Evolutionary conservation across 164 flowering plant species (phyloP), one percentile per base, ranked within the genome.

Genomic region (Saururus chinensis): DNA sequence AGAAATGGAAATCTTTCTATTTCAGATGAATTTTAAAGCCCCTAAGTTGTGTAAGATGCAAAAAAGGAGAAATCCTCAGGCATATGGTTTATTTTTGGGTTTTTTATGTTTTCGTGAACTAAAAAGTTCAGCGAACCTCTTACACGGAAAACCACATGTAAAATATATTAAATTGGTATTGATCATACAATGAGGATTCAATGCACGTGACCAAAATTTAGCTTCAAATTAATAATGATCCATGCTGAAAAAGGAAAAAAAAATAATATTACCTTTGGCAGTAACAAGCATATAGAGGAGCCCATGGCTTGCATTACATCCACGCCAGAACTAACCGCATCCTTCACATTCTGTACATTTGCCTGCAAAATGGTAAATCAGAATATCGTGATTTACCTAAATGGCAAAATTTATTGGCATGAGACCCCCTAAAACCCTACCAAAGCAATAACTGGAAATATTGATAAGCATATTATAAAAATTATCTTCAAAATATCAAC

Each of bases 301-400:
- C 84, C 92, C 81, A 82, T 87, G 53, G 84, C 80, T 73, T 86
- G 97, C 89, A 89, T 85, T 61, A 85, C 85, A 70, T 86, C 92
- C 68, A 82, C 80, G 41, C 95, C 95, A 57, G 95, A 83, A 77
- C 78, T 75, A 48, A 89, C 62, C 61, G 89, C 90, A 61, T 69
- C 62, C 75, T 84, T 85, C 64, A 92, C 69, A 25, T 81, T 73
- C 55, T 76, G 77, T 51, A 77, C 65, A 67, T 88, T 88, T 68
- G 80, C 92, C 98, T 89, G 88, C 16, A 72, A 64, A 75, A 62
- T 14, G 40, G 45, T 16, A 45, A 59, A 59, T 21, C 51, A 59
- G 40, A 42, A 57, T 62, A 19, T 19, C 60, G 49, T 45, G 17
- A 45, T 12, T 45, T 17, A n/a, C n/a, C n/a, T n/a, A n/a, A n/a